Percentiles rank a stretch among this genome's conserved stretches.
These are phyloP conservation scores for Stemphylium beticola DNA, from an alignment of 2,329 filamentous ascomycete genomes.

Conservation along the genomic window DNA sequence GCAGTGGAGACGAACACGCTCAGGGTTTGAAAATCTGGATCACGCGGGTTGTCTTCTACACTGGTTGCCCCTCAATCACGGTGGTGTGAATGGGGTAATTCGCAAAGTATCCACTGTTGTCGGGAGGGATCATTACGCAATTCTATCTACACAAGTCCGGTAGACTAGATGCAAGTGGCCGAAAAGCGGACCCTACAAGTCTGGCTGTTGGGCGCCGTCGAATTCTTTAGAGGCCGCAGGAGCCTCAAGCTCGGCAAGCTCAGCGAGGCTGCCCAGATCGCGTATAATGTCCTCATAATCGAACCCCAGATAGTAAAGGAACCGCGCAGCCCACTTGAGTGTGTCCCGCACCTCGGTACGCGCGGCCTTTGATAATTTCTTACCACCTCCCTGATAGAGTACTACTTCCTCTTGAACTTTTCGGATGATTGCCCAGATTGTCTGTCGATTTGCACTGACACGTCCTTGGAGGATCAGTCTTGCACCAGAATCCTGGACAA, in stretches of 20 bases:
- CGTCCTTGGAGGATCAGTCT: slow-evolving; percentile 39
- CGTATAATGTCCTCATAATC: slow-evolving; percentile 42
- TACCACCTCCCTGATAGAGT: slow-evolving; percentile 19
- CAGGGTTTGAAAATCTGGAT: slow-evolving; percentile 20
- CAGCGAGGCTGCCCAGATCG: slow-evolving; percentile 39
- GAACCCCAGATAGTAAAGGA: slow-evolving; percentile 41
- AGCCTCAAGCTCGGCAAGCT: slow-evolving; percentile 41
- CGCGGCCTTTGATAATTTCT: slow-evolving; percentile 18
- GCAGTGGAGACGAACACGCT: slow-evolving; percentile 26
- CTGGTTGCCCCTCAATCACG: slow-evolving; percentile 1
- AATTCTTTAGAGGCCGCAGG: slow-evolving; percentile 17
- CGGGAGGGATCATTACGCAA: slow-evolving; percentile 24
- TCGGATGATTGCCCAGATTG: slow-evolving; percentile 41
- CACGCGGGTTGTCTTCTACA: slow-evolving; percentile 8
- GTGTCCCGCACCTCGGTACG: slow-evolving; percentile 34
- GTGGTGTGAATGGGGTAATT: background rate
- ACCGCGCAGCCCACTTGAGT: slow-evolving; percentile 38
- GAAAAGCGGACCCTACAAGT: slow-evolving; percentile 16
- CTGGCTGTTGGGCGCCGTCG: slow-evolving; percentile 16
- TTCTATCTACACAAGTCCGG: slow-evolving; percentile 18
- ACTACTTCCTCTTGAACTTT: slow-evolving; percentile 43
- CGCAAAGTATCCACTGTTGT: background rate
- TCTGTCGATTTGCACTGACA: slow-evolving; percentile 41
- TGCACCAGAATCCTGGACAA: slow-evolving; percentile 36
- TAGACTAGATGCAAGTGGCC: slow-evolving; percentile 27